Base-by-base conservation (phyloP, 1,284 basidiomycete species). In the Ceratobasidium sp. region DNA sequence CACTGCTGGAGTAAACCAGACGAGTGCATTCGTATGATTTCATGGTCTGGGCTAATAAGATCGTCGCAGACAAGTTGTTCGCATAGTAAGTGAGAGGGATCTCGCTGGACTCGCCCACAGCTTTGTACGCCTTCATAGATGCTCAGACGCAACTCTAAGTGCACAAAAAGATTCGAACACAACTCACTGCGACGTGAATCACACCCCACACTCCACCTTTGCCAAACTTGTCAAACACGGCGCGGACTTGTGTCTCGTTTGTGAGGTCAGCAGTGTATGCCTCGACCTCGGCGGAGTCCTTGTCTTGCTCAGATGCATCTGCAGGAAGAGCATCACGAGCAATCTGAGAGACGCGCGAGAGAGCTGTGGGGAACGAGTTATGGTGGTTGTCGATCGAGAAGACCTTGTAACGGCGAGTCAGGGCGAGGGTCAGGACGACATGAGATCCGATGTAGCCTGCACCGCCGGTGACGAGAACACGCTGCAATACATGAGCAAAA, bases 141-240 rank as follows among this genome's bases (percentile, higher is more conserved):
- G 41, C 8, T 63, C 41, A 63, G 73, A 52, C 58, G 13, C 16
- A 30, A 5, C 21, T 26, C 18, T 23, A 21, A 32, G 74, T 32
- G 13, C 23, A 38, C 4, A 38, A 38, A 38, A 38, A 38, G 35
- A 38, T 11, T 4, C 35, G 11, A 11, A 38, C 11, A 4, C 43
- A 57, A 86, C 90, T 77, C 76, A 94, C 92, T 26, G 97, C 98
- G 74, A 98, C 89, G 81, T 99, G 98, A 75, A 99, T 87, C 58
- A 98, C 95, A 73, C 95, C 97, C 93, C 95, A 98, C 78, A 99
- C 95, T n/a, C 94, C 95, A 49, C 94, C 93, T 78, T 93, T 91
- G 76, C 89, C 90, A 81, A 96, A 95, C 78, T 88, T 86, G 73
- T 91, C 88, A 78, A 98, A 98, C 16, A 98, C 88, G 18, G 84